Evolutionary conservation across 2,329 filamentous ascomycete genomes (phyloP).

Genomic region (Onygena corvina): DNA sequence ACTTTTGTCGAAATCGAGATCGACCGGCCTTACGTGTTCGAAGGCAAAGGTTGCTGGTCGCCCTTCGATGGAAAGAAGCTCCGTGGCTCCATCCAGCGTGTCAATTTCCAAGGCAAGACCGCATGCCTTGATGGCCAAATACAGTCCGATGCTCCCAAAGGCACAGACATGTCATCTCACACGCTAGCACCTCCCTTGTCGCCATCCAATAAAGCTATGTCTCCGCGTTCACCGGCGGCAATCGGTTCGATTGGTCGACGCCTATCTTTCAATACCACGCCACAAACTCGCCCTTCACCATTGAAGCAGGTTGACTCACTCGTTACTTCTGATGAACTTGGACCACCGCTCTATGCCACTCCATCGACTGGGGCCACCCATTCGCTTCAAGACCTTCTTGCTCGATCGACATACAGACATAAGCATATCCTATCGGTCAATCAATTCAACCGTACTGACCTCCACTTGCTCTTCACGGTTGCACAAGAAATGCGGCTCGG

Average conservation of each 20-base stretch:
- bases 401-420: conserved; percentile 75
- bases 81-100: conserved; percentile 59
- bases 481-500: conserved; percentile 95
- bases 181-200: conserved; percentile 27
- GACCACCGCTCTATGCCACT: conserved; percentile 30
- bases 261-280: conserved; percentile 28
- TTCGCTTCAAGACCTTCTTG: conserved; percentile 57
- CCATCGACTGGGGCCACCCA: conserved; percentile 43
- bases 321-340: conserved; percentile 24
- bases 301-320: conserved; percentile 20
- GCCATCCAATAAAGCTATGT: conserved; percentile 37
- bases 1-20: conserved; percentile 64
- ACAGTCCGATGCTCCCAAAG: conserved; percentile 44
- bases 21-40: conserved; percentile 55
- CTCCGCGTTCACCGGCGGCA: conserved; percentile 30
- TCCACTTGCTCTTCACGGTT: conserved; percentile 89
- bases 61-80: conserved; percentile 59
- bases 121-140: conserved; percentile 62
- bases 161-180: conserved; percentile 66
- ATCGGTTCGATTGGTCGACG: conserved; percentile 30
- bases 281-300: conserved; percentile 25
- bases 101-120: conserved; percentile 62
- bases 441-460: conserved; percentile 73
- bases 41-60: conserved; percentile 47
- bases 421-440: conserved; percentile 84